Percentiles rank a stretch among this genome's conserved stretches.
Evolutionary conservation across 306 rosid species (phyloP).

Genomic region (Dicorynia guianensis): DNA sequence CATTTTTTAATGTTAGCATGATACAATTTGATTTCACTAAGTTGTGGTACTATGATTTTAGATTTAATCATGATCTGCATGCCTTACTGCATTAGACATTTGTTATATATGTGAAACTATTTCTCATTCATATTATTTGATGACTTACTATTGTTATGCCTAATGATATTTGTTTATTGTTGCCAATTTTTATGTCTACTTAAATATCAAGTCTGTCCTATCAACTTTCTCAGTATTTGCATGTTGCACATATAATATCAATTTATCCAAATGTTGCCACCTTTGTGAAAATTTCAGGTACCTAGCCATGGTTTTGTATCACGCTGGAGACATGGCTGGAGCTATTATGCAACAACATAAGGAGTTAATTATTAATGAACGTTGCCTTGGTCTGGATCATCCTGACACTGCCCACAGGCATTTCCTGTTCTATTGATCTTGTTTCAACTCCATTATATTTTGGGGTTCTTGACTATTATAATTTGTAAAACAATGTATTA

Average conservation of each 20-base stretch:
- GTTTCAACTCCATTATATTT: constrained; percentile 30
- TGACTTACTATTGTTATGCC: constrained; percentile 3
- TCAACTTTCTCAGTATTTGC: constrained; percentile 22
- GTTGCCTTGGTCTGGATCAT: constrained; percentile 96
- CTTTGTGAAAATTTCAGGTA: constrained; percentile 69
- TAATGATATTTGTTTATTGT: constrained; percentile 13
- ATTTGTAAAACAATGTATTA: background rate
- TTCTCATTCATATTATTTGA: background rate
- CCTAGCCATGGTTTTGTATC: constrained; percentile 99
- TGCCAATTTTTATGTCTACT: background rate
- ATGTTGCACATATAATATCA: constrained; percentile 20
- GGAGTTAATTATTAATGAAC: constrained; percentile 95
- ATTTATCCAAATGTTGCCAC: background rate
- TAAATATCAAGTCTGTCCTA: background rate
- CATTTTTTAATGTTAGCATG: constrained; percentile 20
- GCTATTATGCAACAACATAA: constrained; percentile 98
- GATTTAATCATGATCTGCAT: constrained; percentile 15
- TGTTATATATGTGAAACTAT: constrained; percentile 13
- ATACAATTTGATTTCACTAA: background rate
- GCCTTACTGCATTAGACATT: constrained; percentile 16
- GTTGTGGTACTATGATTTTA: constrained; percentile 2
- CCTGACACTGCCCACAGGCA: constrained; percentile 99
- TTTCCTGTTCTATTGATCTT: constrained; percentile 29
- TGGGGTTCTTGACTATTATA: constrained; percentile 26
- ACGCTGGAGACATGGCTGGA: constrained; percentile 99